phyloP scores from a whole-genome alignment of 306 rosid genomes.

The Mimosa pudica region DNA sequence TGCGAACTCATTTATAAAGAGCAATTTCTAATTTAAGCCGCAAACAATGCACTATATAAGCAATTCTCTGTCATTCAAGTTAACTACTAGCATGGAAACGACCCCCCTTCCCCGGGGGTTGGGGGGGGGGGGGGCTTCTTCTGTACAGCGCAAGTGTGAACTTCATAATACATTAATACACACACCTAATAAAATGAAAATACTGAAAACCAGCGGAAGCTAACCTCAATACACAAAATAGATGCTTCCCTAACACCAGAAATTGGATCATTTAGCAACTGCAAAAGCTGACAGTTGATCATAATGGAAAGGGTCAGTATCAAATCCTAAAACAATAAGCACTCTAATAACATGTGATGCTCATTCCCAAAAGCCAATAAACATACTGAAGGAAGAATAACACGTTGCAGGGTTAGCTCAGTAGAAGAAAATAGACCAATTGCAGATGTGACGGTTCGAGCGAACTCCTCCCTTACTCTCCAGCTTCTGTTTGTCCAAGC shows the following conservation, averaged over 20 bases:
- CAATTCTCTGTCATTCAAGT: constrained; percentile 15
- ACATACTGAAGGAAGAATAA: constrained; percentile 90
- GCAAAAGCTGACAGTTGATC: constrained; percentile 71
- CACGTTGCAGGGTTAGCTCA: constrained; percentile 91
- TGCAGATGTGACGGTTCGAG: constrained; percentile 93
- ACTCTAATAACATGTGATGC: background rate
- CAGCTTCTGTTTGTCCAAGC: constrained; percentile 97
- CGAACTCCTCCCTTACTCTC: constrained; percentile 98
- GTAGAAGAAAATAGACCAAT: constrained; percentile 90
- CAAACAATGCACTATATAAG: constrained; percentile 11
- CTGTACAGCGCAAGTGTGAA: background rate
- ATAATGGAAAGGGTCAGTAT: constrained; percentile 25
- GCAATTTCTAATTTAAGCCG: constrained; percentile 3
- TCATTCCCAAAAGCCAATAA: constrained; percentile 27
- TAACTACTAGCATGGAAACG: constrained; percentile 1
- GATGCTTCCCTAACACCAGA: constrained; percentile 94
- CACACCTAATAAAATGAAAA: constrained; percentile 23
- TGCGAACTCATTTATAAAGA: constrained; percentile 11
- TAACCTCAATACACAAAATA: constrained; percentile 88
- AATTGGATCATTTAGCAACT: constrained; percentile 84
- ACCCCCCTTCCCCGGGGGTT: background rate
- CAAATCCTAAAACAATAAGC: constrained; percentile 10
- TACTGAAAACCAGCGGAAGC: constrained; percentile 25
- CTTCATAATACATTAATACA: constrained; percentile 6
- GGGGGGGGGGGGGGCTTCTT: too few species aligned